Base-by-base conservation (phyloP, 2,329 filamentous ascomycete genomes). In the Coniella vitis region DNA sequence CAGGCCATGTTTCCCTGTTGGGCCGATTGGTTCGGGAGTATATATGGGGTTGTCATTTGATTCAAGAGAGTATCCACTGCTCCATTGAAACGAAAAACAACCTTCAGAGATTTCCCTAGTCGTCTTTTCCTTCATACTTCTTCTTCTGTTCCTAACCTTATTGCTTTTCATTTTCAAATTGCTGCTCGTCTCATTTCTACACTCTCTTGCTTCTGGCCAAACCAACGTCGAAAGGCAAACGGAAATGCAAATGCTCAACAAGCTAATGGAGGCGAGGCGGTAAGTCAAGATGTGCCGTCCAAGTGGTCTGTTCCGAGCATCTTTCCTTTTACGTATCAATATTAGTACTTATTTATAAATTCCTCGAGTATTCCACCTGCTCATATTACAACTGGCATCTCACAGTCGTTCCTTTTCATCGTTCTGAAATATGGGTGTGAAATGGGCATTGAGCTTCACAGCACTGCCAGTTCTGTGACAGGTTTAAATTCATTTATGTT, bases 401-500 rank as follows among this genome's bases (percentile, higher is more conserved):
- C 25, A 29, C 10, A 29, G n/a, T n/a, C n/a, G n/a, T n/a, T n/a
- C 38, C 16, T 16, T 31, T 25, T 17, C 38, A 16, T 12, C n/a
- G 8, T 34, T 17, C n/a, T 38, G 13, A n/a, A n/a, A n/a, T n/a
- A n/a, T n/a, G n/a, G n/a, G n/a, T n/a, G n/a, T n/a, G n/a, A n/a
- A n/a, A n/a, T n/a, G n/a, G n/a, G n/a, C n/a, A n/a, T n/a, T n/a
- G n/a, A n/a, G n/a, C n/a, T n/a, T n/a, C n/a, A 12, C 38, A 42
- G 7, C 29, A 14, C 13, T 17, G 36, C 22, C n/a, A 47, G 17
- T n/a, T n/a, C n/a, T n/a, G n/a, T n/a, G n/a, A n/a, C n/a, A n/a
- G 44, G 51, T 60, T 54, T 59, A 60, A 56, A 51, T 52, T 55
- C 60, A 56, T 56, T 53, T 47, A 29, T 61, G 66, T 65, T 56